phyloP scores from a whole-genome alignment of 306 rosid genomes.

The Cicer yamashitae region DNA sequence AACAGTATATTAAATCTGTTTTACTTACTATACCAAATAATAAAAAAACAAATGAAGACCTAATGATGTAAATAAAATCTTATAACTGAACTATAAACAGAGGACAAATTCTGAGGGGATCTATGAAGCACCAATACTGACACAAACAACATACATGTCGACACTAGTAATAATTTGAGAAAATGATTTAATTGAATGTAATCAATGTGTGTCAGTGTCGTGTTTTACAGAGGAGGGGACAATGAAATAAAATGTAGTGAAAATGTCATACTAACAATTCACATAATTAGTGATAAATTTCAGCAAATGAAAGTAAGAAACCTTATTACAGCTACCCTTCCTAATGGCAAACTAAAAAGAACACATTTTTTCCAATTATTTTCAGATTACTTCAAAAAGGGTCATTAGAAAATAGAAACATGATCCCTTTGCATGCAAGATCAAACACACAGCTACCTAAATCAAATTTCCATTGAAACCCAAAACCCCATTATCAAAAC shows the following conservation, averaged over 20 bases:
- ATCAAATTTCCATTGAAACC: slow-evolving; percentile 44
- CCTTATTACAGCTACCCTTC: slow-evolving; percentile 4
- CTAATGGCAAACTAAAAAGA: slow-evolving; percentile 16
- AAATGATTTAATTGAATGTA: too few relatives aligned
- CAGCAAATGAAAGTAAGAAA: background rate
- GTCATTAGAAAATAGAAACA: slow-evolving; percentile 31
- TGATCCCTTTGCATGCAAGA: slow-evolving; percentile 58
- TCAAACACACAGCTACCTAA: slow-evolving; percentile 9
- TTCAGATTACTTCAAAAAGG: slow-evolving; percentile 24
- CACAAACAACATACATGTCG: too few relatives aligned
- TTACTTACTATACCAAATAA: background rate
- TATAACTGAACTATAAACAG: slow-evolving; percentile 11
- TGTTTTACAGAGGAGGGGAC: too few relatives aligned
- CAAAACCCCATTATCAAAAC: slow-evolving; percentile 49
- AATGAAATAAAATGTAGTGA: slow-evolving; percentile 11
- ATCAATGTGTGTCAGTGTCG: too few relatives aligned
- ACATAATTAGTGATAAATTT: background rate
- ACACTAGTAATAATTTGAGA: too few relatives aligned
- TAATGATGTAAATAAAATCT: slow-evolving; percentile 2
- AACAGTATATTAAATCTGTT: background rate
- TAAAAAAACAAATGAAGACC: background rate
- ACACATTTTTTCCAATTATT: background rate
- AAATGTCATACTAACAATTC: slow-evolving; percentile 25
- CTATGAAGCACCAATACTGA: too few relatives aligned
- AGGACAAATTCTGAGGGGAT: background rate